Evolutionary conservation across 2,329 filamentous ascomycete genomes (phyloP).

Genomic region (Hypomyces perniciosus): DNA sequence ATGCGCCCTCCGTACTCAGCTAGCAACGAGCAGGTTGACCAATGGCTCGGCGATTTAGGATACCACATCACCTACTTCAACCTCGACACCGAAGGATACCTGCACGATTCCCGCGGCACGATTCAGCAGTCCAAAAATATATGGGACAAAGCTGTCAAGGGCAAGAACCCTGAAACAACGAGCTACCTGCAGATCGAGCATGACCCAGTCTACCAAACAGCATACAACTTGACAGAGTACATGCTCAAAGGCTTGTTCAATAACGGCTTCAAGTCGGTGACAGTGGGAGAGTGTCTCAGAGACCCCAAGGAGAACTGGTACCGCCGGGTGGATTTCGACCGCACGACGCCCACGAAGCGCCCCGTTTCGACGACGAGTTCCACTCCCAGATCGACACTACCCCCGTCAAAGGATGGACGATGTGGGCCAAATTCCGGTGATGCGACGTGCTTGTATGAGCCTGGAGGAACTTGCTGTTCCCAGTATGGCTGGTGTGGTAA

Average conservation of each 20-base stretch:
- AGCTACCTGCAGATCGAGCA: constrained; percentile 49
- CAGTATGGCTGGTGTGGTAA: constrained; percentile 32
- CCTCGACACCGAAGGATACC: constrained; percentile 55
- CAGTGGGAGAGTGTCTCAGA: constrained; percentile 46
- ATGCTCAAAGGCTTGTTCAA: constrained; percentile 35
- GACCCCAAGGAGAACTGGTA: constrained; percentile 52
- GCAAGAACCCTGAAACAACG: constrained; percentile 16
- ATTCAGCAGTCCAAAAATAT: constrained; percentile 41
- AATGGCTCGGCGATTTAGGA: constrained; percentile 37
- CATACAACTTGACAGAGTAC: constrained; percentile 36
- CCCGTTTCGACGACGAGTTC: not conserved
- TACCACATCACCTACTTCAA: constrained; percentile 56
- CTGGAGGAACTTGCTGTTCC: constrained; percentile 25
- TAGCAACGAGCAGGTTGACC: constrained; percentile 34
- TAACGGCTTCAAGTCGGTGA: constrained; percentile 41
- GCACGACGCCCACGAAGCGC: constrained; percentile 1
- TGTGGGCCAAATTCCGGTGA: constrained; percentile 22
- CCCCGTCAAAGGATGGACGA: constrained; percentile 18
- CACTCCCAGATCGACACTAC: not conserved
- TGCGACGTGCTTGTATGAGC: constrained; percentile 20
- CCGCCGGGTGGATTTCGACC: constrained; percentile 13
- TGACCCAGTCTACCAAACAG: constrained; percentile 42
- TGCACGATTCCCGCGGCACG: constrained; percentile 42
- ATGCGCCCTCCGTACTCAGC: constrained; percentile 44
- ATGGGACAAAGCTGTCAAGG: constrained; percentile 33